These are phyloP conservation scores for Botrytis galanthina DNA, from an alignment of 2,329 filamentous ascomycete genomes.

Conservation along the genomic window DNA sequence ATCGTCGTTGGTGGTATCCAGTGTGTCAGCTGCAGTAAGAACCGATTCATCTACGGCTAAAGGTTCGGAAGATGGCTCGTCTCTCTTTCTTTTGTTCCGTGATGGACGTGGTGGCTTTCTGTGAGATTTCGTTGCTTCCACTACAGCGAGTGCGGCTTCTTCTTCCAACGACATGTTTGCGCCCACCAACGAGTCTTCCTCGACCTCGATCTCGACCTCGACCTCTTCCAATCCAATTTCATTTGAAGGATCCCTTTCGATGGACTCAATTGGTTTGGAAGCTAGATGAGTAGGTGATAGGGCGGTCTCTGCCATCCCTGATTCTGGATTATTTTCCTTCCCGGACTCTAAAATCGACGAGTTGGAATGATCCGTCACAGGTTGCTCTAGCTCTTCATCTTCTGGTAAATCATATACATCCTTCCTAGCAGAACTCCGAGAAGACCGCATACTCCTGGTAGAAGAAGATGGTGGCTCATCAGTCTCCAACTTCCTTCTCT, in stretches of 20 bases:
- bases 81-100: conserved; percentile 33
- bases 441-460: conserved; percentile 32
- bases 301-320: not conserved
- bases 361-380: not conserved
- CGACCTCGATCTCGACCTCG: not conserved
- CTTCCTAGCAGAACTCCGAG: conserved; percentile 26
- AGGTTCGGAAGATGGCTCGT: conserved; percentile 14
- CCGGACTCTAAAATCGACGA: no score
- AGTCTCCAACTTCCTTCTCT: conserved; percentile 35
- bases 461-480: conserved; percentile 30
- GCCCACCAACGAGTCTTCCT: not conserved
- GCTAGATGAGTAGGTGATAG: not conserved
- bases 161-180: not conserved
- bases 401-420: conserved; percentile 31
- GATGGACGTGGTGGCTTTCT: conserved; percentile 13
- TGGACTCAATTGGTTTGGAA: conserved; percentile 5
- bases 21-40: not conserved
- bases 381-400: conserved; percentile 24
- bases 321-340: not conserved
- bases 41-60: not conserved
- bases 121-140: not conserved
- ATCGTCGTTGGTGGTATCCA: not conserved
- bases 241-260: not conserved
- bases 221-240: not conserved
- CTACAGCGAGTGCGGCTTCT: not conserved